These are phyloP conservation scores for Sindora glabra DNA, from an alignment of 306 rosid genomes.

Conservation along the genomic window DNA sequence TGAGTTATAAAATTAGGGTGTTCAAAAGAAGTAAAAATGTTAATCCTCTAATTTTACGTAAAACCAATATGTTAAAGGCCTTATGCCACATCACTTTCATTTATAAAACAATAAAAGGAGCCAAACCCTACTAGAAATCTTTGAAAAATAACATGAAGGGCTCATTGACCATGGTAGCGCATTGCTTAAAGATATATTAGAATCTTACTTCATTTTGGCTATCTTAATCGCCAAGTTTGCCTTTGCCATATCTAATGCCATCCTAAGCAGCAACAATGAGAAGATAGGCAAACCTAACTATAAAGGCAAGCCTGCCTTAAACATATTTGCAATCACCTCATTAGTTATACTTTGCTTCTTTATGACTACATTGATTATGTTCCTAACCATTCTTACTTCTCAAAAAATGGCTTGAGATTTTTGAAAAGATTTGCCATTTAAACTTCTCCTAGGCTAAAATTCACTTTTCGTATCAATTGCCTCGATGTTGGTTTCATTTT, in stretches of 20 bases:
- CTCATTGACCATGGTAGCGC: neutral
- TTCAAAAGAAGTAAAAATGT: too few species aligned
- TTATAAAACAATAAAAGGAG: neutral
- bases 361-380: constrained; percentile 35
- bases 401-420: constrained; percentile 36
- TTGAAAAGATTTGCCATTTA: constrained; percentile 16
- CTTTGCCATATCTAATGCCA: neutral
- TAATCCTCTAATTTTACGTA: too few species aligned
- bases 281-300: constrained; percentile 15
- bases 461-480: constrained; percentile 42
- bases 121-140: neutral
- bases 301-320: constrained; percentile 17
- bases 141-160: neutral
- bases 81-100: neutral
- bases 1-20: too few species aligned
- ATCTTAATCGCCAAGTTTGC: constrained; percentile 3
- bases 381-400: constrained; percentile 45
- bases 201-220: constrained; percentile 13
- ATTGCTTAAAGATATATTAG: neutral
- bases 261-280: constrained; percentile 5
- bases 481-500: constrained; percentile 35
- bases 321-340: constrained; percentile 28
- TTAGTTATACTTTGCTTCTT: constrained; percentile 44
- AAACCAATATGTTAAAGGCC: neutral
- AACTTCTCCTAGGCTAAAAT: constrained; percentile 30